These are phyloP conservation scores for Aspergillus taichungensis DNA, from an alignment of 495 filamentous ascomycete species.

Conservation along the genomic window DNA sequence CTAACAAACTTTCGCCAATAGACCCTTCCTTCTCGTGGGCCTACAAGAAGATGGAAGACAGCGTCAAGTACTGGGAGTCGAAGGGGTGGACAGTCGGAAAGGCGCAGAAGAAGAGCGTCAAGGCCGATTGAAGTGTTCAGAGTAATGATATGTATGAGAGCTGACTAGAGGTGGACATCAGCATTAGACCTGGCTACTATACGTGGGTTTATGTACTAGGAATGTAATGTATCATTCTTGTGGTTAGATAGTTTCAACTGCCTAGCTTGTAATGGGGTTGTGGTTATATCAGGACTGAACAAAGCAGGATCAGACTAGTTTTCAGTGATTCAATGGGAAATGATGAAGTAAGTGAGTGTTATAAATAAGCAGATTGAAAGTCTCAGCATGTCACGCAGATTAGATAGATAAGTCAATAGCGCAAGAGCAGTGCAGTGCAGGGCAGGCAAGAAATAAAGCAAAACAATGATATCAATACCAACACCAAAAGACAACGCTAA, in stretches of 20 bases:
- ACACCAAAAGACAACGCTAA: conserved; percentile 6
- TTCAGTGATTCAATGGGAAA: too few relatives aligned
- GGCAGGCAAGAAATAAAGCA: background rate
- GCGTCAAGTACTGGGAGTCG: conserved; percentile 30
- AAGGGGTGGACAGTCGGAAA: conserved; percentile 31
- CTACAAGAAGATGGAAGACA: conserved; percentile 36
- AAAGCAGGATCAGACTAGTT: background rate
- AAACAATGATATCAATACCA: conserved; percentile 3
- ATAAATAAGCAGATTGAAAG: background rate
- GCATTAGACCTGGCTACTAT: too few relatives aligned
- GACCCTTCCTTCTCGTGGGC: conserved; percentile 33
- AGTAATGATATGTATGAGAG: too few relatives aligned
- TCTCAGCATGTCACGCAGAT: too few relatives aligned
- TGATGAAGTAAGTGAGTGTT: too few relatives aligned
- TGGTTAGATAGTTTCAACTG: too few relatives aligned
- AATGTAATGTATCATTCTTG: too few relatives aligned
- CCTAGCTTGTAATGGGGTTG: too few relatives aligned
- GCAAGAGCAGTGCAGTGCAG: background rate
- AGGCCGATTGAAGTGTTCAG: conserved; percentile 20
- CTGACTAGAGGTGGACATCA: too few relatives aligned
- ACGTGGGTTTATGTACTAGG: too few relatives aligned
- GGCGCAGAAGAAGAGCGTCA: conserved; percentile 34
- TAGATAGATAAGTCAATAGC: too few relatives aligned
- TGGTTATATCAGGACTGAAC: background rate
- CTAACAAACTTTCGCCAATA: background rate